phyloP scores from a whole-genome alignment of 2,329 filamentous ascomycete species.

The Penicillium rolfsii region DNA sequence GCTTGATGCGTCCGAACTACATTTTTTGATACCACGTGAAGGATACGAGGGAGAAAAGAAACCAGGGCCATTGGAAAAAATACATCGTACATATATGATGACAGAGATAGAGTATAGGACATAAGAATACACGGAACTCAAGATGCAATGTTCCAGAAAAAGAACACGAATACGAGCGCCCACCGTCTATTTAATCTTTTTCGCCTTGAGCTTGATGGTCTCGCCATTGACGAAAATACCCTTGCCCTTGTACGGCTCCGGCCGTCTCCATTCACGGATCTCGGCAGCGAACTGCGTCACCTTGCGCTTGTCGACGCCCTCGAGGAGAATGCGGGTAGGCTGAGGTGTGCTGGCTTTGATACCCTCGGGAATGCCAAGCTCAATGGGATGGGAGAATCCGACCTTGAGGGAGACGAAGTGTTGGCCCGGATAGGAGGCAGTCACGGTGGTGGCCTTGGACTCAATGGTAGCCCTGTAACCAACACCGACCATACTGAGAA shows the following conservation, averaged over 20 bases:
- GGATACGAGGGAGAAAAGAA: constrained; percentile 13
- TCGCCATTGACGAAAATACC: constrained; percentile 98
- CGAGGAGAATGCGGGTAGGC: constrained; percentile 86
- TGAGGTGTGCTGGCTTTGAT: constrained; percentile 86
- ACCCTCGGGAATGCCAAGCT: constrained; percentile 79
- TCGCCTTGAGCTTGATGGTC: constrained; percentile 97
- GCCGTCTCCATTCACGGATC: constrained; percentile 84
- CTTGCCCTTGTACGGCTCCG: constrained; percentile 99
- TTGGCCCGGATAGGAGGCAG: constrained; percentile 74
- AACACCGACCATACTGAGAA: constrained; percentile 90
- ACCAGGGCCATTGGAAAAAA: constrained; percentile 10
- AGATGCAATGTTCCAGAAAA: constrained; percentile 32
- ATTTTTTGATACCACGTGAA: constrained; percentile 40
- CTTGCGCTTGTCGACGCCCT: constrained; percentile 82
- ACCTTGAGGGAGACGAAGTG: constrained; percentile 92
- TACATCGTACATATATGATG: constrained; percentile 25
- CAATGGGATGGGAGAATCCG: constrained; percentile 93
- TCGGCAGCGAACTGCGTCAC: constrained; percentile 90
- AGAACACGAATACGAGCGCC: constrained; percentile 25
- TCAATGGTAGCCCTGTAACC: constrained; percentile 92
- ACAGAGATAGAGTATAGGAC: constrained; percentile 27
- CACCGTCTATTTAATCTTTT: constrained; percentile 80
- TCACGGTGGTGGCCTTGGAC: constrained; percentile 67
- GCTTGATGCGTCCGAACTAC: constrained; percentile 41
- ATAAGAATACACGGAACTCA: constrained; percentile 33